Evolutionary conservation across 352 stramenopile genomes (phyloP).

Genomic region (Globisporangium recalcitrans): DNA sequence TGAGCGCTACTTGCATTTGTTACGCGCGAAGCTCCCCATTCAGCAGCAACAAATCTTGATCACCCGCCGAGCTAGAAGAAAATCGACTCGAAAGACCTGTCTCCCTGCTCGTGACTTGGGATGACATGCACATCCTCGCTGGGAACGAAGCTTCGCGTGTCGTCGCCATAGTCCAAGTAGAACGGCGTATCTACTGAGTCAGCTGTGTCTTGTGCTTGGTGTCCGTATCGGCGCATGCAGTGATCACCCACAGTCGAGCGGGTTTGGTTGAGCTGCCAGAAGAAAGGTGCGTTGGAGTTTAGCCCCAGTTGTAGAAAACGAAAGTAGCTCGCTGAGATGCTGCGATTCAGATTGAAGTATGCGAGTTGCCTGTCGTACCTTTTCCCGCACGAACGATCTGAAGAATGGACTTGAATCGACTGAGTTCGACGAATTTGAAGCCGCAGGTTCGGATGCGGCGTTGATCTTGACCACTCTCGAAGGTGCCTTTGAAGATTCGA

Average conservation of each 20-base stretch:
- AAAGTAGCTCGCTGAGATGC: background rate
- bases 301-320: background rate
- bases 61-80: slow-evolving; percentile 26
- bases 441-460: background rate
- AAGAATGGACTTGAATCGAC: slow-evolving; percentile 17
- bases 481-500: background rate
- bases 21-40: background rate
- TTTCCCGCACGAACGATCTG: slow-evolving; percentile 16
- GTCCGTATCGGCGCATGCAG: slow-evolving; percentile 11
- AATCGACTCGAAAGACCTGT: slow-evolving; percentile 26
- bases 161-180: background rate
- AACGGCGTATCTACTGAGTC: background rate
- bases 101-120: slow-evolving; percentile 11
- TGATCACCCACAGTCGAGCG: slow-evolving; percentile 16
- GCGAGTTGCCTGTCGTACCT: slow-evolving; percentile 2
- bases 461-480: background rate
- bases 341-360: background rate
- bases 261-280: background rate
- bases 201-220: background rate
- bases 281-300: background rate
- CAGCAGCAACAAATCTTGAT: background rate
- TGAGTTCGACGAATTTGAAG: background rate
- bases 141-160: background rate
- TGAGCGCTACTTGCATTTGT: background rate
- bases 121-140: slow-evolving; percentile 14